phyloP scores from a whole-genome alignment of 495 filamentous ascomycete genomes.

The Staphylotrichum longicolle region DNA sequence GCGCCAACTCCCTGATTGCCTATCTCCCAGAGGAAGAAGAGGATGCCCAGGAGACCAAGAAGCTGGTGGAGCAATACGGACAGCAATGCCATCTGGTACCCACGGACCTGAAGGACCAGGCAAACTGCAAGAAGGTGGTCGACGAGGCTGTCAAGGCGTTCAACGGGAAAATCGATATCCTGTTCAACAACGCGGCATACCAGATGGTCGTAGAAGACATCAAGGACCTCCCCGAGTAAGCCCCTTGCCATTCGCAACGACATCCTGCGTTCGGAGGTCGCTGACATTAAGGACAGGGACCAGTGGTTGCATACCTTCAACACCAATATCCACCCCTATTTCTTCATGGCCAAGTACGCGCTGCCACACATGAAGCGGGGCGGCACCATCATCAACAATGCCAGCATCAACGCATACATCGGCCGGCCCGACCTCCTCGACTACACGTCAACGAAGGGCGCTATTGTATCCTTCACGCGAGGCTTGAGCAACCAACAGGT shows the following conservation, averaged over 20 bases:
- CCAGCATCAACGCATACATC: constrained; percentile 77
- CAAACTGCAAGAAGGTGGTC: constrained; percentile 69
- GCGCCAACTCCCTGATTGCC: constrained; percentile 69
- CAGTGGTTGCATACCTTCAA: constrained; percentile 77
- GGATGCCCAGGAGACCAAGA: constrained; percentile 73
- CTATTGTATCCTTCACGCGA: constrained; percentile 78
- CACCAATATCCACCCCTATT: constrained; percentile 73
- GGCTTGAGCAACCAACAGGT: constrained; percentile 74
- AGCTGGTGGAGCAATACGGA: constrained; percentile 62
- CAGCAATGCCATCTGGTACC: constrained; percentile 58
- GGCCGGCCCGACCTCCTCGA: constrained; percentile 80
- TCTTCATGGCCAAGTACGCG: constrained; percentile 74
- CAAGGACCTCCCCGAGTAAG: constrained; percentile 67
- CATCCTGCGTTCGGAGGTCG: too few relatives aligned
- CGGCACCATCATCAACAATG: constrained; percentile 79
- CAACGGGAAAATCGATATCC: constrained; percentile 64
- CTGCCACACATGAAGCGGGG: constrained; percentile 75
- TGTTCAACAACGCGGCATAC: constrained; percentile 78
- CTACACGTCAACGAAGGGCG: constrained; percentile 82
- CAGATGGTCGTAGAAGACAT: constrained; percentile 76
- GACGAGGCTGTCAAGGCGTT: constrained; percentile 62
- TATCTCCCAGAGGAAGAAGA: constrained; percentile 75
- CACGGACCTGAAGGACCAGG: constrained; percentile 59
- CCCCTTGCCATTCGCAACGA: background rate
- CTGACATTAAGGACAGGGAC: constrained; percentile 42